Percentiles rank a stretch among this genome's conserved stretches.
These are phyloP conservation scores for Boletus semigastroideus DNA, from an alignment of 1,284 basidiomycete species.

Conservation along the genomic window DNA sequence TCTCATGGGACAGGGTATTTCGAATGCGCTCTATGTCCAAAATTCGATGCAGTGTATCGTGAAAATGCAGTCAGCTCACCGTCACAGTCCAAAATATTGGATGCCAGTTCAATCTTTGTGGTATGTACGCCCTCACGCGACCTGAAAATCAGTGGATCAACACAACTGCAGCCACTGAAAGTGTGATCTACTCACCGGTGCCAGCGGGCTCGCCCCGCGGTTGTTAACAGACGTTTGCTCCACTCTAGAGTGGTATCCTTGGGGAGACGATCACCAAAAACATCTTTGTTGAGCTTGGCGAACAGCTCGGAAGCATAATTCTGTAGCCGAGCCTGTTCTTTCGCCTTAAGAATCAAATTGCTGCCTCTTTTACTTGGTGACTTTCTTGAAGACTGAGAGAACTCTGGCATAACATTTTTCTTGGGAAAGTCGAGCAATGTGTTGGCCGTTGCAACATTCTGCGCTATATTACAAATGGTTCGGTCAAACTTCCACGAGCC, in stretches of 20 bases:
- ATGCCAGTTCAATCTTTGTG: slow-evolving; percentile 70
- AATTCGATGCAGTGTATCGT: not conserved
- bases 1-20: slow-evolving; percentile 82
- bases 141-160: slow-evolving; percentile 39
- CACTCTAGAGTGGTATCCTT: slow-evolving; percentile 62
- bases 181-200: slow-evolving; percentile 44
- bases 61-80: slow-evolving; percentile 39
- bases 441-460: not conserved
- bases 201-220: slow-evolving; percentile 77
- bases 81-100: slow-evolving; percentile 74
- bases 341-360: slow-evolving; percentile 37
- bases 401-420: slow-evolving; percentile 8
- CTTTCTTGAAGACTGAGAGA: slow-evolving; percentile 17
- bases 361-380: slow-evolving; percentile 33
- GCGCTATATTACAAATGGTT: slow-evolving; percentile 5
- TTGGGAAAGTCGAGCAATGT: slow-evolving; percentile 12
- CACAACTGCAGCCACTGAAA: not conserved
- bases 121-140: slow-evolving; percentile 50
- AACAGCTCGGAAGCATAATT: slow-evolving; percentile 71
- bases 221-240: slow-evolving; percentile 71
- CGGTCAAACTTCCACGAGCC: not conserved
- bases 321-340: slow-evolving; percentile 46
- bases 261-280: slow-evolving; percentile 78
- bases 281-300: slow-evolving; percentile 73
- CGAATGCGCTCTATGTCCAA: slow-evolving; percentile 60